Conservation (phyloP, 2,329 filamentous ascomycete genomes). For the Cladophialophora exuberans region DNA sequence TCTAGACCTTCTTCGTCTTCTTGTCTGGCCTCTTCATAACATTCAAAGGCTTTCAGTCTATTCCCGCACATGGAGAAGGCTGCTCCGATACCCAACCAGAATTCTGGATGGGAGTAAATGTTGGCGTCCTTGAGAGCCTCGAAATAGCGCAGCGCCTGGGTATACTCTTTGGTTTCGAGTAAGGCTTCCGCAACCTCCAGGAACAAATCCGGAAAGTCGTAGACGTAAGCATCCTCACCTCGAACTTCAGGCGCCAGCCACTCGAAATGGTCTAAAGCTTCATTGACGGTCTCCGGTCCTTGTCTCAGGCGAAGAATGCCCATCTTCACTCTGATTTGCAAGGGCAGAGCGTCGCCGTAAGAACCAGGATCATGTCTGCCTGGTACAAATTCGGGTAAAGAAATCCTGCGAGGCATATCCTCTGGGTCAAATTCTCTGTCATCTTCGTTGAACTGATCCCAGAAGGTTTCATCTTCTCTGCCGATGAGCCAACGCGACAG, state of each 20-base stretch:
- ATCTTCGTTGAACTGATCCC: slow-evolving; percentile 71
- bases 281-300: slow-evolving; percentile 62
- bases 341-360: slow-evolving; percentile 75
- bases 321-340: slow-evolving; percentile 82
- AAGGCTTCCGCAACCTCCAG: slow-evolving; percentile 69
- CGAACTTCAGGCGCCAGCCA: slow-evolving; percentile 69
- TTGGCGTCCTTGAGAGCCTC: slow-evolving; percentile 53
- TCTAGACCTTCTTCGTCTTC: slow-evolving; percentile 73
- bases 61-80: slow-evolving; percentile 71
- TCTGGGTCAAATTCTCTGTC: slow-evolving; percentile 88
- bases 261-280: slow-evolving; percentile 74
- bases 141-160: slow-evolving; percentile 64
- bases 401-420: slow-evolving; percentile 66
- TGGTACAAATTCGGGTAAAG: slow-evolving; percentile 64
- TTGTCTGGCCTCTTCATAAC: slow-evolving; percentile 74
- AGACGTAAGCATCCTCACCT: slow-evolving; percentile 55
- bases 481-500: slow-evolving; percentile 82
- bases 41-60: slow-evolving; percentile 72
- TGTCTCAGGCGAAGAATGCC: slow-evolving; percentile 79
- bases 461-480: slow-evolving; percentile 72
- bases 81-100: slow-evolving; percentile 54
- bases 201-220: slow-evolving; percentile 77
- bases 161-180: slow-evolving; percentile 52
- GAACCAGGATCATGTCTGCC: slow-evolving; percentile 56
- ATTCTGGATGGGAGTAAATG: slow-evolving; percentile 52